Conservation (phyloP, 306 rosid species). For the Alnus rubra region DNA sequence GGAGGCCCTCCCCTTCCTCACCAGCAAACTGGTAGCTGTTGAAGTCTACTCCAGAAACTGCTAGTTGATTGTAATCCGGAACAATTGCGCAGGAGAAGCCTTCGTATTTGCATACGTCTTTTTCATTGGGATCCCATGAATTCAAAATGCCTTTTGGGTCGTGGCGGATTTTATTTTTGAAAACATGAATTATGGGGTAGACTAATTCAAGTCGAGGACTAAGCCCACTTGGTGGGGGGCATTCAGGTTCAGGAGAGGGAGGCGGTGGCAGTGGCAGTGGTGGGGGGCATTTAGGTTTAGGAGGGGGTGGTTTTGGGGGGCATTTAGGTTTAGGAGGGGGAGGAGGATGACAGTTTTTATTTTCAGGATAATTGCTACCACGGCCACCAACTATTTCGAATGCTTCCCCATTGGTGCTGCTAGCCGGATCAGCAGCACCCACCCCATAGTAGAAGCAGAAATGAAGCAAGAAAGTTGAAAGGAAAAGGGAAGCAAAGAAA, state of each 20-base stretch:
- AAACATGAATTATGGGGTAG: slow-evolving; percentile 1
- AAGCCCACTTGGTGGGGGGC: not conserved
- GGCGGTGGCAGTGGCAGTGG: too few species aligned
- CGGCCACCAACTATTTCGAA: not conserved
- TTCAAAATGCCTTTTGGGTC: slow-evolving; percentile 19
- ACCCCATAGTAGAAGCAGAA: not conserved
- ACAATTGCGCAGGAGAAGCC: slow-evolving; percentile 32
- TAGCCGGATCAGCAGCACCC: not conserved
- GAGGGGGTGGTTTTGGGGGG: too few species aligned
- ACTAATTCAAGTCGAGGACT: slow-evolving; percentile 26
- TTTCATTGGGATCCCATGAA: not conserved
- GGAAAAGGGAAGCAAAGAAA: slow-evolving; percentile 20
- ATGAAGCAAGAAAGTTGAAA: slow-evolving; percentile 20
- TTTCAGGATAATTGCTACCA: too few species aligned
- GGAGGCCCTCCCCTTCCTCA: not conserved
- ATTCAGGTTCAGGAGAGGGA: too few species aligned
- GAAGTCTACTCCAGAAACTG: slow-evolving; percentile 61
- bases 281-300: too few species aligned
- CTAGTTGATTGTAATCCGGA: not conserved
- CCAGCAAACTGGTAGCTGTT: slow-evolving; percentile 33
- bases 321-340: too few species aligned
- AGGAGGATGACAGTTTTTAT: too few species aligned
- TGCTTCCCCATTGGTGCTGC: slow-evolving; percentile 28
- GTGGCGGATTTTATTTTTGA: not conserved
- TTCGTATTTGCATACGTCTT: not conserved